Evolutionary conservation across 2,329 filamentous ascomycete genomes (phyloP).

Genomic region (Dactylonectria estremocensis): DNA sequence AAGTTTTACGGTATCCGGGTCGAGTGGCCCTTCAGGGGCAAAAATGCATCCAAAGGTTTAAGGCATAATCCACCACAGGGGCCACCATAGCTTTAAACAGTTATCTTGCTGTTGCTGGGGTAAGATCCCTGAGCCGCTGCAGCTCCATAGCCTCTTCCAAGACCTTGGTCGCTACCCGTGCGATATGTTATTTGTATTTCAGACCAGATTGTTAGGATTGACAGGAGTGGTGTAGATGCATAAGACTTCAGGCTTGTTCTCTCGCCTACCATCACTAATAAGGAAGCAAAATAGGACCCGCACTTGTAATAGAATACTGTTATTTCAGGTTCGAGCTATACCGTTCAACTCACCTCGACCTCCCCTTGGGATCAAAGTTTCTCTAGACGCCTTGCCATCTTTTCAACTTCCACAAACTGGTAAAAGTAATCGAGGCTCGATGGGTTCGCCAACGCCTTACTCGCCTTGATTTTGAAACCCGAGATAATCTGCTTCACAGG

Average conservation of each 20-base stretch:
- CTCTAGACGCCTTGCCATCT: background rate
- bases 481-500: conserved; percentile 2
- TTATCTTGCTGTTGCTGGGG: conserved; percentile 41
- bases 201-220: no score
- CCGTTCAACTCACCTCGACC: no score
- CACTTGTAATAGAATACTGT: no score
- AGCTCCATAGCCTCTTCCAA: conserved; percentile 42
- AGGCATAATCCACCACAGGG: conserved; percentile 46
- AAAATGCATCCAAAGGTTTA: conserved; percentile 46
- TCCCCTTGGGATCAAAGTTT: no score
- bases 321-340: no score
- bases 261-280: no score
- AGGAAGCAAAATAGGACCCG: no score
- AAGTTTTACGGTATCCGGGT: no score
- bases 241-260: no score
- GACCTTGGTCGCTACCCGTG: conserved; percentile 39
- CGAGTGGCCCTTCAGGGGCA: no score
- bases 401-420: background rate
- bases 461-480: background rate
- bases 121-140: conserved; percentile 36
- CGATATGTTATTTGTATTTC: conserved; percentile 47
- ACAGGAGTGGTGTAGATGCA: no score
- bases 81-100: conserved; percentile 44
- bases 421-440: background rate
- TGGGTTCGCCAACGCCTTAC: background rate